Percentiles rank a stretch among this genome's conserved stretches.
These are phyloP conservation scores for Cicer cuneatum DNA, from an alignment of 306 rosid species.

Conservation along the genomic window DNA sequence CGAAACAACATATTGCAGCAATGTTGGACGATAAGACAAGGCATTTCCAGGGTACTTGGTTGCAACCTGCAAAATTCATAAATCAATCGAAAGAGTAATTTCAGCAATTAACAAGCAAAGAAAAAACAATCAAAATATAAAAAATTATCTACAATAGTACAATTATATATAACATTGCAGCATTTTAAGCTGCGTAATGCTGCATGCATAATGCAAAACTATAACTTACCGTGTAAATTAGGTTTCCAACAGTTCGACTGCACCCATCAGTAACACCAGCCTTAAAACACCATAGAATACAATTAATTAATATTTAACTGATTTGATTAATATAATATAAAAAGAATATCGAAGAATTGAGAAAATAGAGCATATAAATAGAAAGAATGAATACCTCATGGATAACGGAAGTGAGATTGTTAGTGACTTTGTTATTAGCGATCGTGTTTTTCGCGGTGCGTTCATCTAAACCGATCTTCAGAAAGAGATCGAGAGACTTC, in stretches of 20 bases:
- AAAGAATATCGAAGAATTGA: not conserved
- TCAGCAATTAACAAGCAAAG: constrained; percentile 24
- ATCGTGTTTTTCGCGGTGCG: constrained; percentile 88
- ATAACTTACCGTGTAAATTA: constrained; percentile 72
- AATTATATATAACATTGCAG: not conserved
- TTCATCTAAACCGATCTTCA: constrained; percentile 78
- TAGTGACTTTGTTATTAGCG: constrained; percentile 84
- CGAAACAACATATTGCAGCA: constrained; percentile 67
- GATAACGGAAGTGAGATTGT: constrained; percentile 81
- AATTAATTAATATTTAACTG: not conserved
- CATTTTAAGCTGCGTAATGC: not conserved
- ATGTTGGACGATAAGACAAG: constrained; percentile 72
- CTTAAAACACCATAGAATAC: constrained; percentile 46
- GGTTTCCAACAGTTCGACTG: constrained; percentile 75
- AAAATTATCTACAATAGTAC: not conserved
- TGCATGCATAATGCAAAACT: constrained; percentile 2
- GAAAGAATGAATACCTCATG: constrained; percentile 62
- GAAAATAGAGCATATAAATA: not conserved
- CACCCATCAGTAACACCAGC: constrained; percentile 83
- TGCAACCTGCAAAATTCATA: constrained; percentile 70
- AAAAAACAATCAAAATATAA: not conserved
- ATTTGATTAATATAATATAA: not conserved
- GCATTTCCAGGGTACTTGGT: constrained; percentile 90
- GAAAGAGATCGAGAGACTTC: constrained; percentile 69
- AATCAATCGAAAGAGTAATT: constrained; percentile 14